Evolutionary conservation across 192 early-diverging fungal genomes (phyloP).

Genomic region (Funneliformis geosporum): DNA sequence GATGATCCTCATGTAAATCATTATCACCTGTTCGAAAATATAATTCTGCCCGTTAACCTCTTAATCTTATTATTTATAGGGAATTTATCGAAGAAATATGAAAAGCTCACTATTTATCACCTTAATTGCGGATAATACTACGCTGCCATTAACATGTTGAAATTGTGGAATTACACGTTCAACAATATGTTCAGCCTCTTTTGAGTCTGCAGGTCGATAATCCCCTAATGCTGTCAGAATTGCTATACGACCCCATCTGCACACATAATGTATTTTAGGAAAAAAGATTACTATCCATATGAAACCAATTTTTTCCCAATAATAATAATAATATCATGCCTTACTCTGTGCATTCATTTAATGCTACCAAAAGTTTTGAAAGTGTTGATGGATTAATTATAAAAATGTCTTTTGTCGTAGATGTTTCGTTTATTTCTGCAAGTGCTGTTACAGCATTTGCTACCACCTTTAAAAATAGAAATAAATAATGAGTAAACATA

Average conservation of each 20-base stretch:
- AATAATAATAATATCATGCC: neutral
- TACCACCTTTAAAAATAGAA: conserved; percentile 62
- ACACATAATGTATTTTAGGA: neutral
- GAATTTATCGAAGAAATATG: neutral
- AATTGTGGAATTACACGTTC: conserved; percentile 90
- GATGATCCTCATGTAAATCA: conserved; percentile 73
- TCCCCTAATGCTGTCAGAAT: conserved; percentile 84
- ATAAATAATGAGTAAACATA: neutral
- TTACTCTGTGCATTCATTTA: conserved; percentile 97
- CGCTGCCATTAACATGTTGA: conserved; percentile 95
- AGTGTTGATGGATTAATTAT: conserved; percentile 68
- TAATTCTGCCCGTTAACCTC: neutral
- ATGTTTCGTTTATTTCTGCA: conserved; percentile 83
- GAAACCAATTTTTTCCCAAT: neutral
- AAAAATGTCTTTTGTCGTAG: conserved; percentile 71
- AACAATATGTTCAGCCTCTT: conserved; percentile 86
- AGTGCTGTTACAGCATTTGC: conserved; percentile 94
- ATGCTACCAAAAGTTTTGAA: conserved; percentile 83
- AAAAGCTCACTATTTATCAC: conserved; percentile 35
- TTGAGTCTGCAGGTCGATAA: conserved; percentile 71
- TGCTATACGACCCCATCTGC: conserved; percentile 91
- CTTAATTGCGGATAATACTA: conserved; percentile 89
- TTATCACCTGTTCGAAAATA: conserved; percentile 53
- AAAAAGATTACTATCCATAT: neutral
- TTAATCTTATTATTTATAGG: neutral